Conservation (phyloP, 148 eudicot species). For the Vaccinium corymbosum region DNA sequence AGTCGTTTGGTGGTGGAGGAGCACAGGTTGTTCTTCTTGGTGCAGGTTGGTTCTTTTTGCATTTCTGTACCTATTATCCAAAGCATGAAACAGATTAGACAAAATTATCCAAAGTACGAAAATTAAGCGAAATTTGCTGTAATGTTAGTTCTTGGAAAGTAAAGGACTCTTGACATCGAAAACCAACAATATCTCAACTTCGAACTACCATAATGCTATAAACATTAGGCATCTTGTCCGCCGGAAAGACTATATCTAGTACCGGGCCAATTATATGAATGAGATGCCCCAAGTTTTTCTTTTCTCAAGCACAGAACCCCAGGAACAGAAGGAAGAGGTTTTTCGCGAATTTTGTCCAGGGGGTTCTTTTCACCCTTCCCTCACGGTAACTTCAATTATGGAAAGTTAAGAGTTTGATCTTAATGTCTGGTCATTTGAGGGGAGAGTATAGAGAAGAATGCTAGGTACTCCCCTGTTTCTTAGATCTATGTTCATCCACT, state of each 20-base stretch:
- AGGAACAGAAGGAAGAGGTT: too few species aligned
- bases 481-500: background rate
- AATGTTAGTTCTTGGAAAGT: background rate
- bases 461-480: background rate
- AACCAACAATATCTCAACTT: background rate
- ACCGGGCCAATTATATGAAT: background rate
- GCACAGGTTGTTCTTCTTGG: conserved; percentile 86
- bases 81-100: background rate
- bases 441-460: background rate
- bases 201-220: background rate
- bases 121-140: background rate
- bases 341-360: too few species aligned
- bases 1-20: conserved; percentile 43
- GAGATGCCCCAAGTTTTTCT: too few species aligned
- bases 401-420: background rate
- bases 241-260: background rate
- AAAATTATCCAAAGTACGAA: background rate
- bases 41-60: conserved; percentile 54
- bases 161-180: background rate
- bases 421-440: too few species aligned
- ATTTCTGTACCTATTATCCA: background rate
- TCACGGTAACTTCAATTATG: background rate
- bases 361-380: too few species aligned
- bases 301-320: too few species aligned
- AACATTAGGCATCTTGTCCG: background rate